phyloP scores from a whole-genome alignment of 306 rosid genomes.

The Trifolium pratense region DNA sequence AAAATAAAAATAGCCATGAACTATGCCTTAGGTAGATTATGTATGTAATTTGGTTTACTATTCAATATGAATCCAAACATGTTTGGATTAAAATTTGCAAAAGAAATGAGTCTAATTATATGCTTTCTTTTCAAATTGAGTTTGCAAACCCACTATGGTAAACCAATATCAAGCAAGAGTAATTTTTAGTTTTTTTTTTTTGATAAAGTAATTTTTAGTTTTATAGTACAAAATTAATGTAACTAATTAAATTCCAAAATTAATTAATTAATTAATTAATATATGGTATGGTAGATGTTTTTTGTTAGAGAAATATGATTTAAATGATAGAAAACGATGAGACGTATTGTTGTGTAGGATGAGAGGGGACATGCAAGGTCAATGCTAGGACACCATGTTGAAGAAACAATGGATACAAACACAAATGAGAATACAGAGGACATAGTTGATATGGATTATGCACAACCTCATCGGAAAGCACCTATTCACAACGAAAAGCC shows the following conservation, averaged over 20 bases:
- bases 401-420: conserved; percentile 49
- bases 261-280: no score
- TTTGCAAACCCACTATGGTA: neutral
- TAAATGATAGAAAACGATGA: conserved; percentile 40
- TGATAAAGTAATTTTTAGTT: neutral
- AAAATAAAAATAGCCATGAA: no score
- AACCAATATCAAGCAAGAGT: neutral
- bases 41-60: no score
- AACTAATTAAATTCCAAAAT: neutral
- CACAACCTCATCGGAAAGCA: conserved; percentile 78
- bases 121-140: neutral
- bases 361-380: conserved; percentile 46
- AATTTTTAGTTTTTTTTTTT: no score
- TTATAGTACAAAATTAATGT: neutral
- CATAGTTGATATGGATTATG: conserved; percentile 72
- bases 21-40: no score
- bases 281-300: neutral
- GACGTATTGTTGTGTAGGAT: conserved; percentile 44
- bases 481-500: conserved; percentile 85
- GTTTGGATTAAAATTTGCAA: no score
- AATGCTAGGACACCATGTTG: conserved; percentile 50
- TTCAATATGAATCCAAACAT: no score
- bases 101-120: no score
- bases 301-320: neutral
- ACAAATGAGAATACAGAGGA: conserved; percentile 53